Evolutionary conservation across 345 rosid genomes (phyloP), one percentile per base, ranked within the genome.

Genomic region (Hibiscus syriacus): DNA sequence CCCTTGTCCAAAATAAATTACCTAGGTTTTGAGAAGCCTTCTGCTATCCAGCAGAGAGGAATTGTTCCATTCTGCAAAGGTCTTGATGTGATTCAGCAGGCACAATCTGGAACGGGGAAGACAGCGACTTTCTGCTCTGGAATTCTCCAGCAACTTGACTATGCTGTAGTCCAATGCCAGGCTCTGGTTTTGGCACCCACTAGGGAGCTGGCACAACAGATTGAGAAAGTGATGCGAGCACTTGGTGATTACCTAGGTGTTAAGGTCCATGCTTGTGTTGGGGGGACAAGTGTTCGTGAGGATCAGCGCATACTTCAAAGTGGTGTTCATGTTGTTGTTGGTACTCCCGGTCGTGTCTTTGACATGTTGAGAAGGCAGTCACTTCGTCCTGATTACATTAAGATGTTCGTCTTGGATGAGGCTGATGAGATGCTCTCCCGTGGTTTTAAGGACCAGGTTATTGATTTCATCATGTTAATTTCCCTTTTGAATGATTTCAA

Each of bases 381-480:
- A 0, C 92, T 92, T 43, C 85, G 89, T 2, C 84, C 93, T 2
- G 97, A 90, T 71, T 73, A 83, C 19, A 92, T 92, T 62, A 88
- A 64, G 68, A 92, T 90, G 92, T 92, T 90, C 72, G 97, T 92
- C 17, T 78, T 92, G 70, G 98, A 92, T 64, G 98, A 92, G 79
- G 95, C 98, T 41, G 98, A 92, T 85, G 97, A 92, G 59, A 92
- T 92, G 98, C 97, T 92, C 60, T 92, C 98, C 8, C 88, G 96
- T 62, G 97, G 96, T 78, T 90, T 92, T 63, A 92, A 92, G 80
- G 97, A 90, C 73, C 97, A 92, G 96, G 96, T 87, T 55, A 59
- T 67, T 36, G 27, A 39, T 78, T 55, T 66, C 49, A 6, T 45
- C 39, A 9, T 52, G 10, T 16, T 8, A 29, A 66, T 22, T 6